A percentile compares a stretch with the other conserved stretches of the same genome.
Evolutionary conservation across 805 yeast genomes (phyloP).

Genomic region (Isabelozyma gotoi): DNA sequence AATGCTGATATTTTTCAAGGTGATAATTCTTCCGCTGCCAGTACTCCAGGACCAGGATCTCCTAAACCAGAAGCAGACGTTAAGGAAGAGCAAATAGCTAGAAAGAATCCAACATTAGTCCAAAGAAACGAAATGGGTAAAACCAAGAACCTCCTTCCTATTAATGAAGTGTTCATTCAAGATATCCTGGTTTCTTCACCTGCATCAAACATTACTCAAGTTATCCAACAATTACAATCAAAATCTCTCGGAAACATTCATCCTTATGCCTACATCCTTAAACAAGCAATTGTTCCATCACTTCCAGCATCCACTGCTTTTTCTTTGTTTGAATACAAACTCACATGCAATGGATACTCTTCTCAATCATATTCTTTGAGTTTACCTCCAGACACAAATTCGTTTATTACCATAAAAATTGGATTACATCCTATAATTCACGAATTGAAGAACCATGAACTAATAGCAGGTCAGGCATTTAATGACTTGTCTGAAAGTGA

Average conservation of each 20-base stretch:
- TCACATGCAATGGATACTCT: constrained; percentile 40
- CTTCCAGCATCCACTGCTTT: constrained; percentile 22
- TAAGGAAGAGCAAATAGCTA: constrained; percentile 9
- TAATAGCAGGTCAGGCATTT: constrained; percentile 30
- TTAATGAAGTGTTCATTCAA: constrained; percentile 34
- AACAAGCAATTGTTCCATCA: constrained; percentile 32
- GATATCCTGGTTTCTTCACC: constrained; percentile 36
- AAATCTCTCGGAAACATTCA: neutral
- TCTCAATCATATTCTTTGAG: constrained; percentile 35
- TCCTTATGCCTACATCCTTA: constrained; percentile 22
- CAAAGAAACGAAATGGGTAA: constrained; percentile 25
- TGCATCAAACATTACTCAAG: constrained; percentile 10
- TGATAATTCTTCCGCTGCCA: neutral
- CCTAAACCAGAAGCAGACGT: constrained; percentile 4
- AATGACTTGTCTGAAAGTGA: constrained; percentile 36
- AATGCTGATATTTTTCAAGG: too few species aligned
- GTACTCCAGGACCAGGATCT: neutral
- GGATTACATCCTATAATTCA: constrained; percentile 33
- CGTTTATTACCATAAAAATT: constrained; percentile 33
- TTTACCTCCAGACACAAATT: constrained; percentile 37
- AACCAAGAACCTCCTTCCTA: constrained; percentile 23
- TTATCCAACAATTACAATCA: constrained; percentile 9
- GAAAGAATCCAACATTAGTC: neutral
- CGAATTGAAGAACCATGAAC: constrained; percentile 29
- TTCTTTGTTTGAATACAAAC: constrained; percentile 37